phyloP scores from a whole-genome alignment of 2,329 filamentous ascomycete species.

The Pseudogymnoascus sp. region DNA sequence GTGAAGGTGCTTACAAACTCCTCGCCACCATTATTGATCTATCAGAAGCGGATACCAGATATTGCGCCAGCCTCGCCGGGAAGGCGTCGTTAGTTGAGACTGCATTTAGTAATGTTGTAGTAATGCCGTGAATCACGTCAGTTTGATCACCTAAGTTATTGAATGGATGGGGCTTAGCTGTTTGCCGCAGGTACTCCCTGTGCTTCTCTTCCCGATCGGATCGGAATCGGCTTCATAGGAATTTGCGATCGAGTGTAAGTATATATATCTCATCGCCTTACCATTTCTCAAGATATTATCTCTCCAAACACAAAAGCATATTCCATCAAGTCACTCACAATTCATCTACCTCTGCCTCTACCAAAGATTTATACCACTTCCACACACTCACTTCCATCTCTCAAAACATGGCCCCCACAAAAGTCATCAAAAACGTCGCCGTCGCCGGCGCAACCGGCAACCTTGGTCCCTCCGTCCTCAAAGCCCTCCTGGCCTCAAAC shows the following conservation, averaged over 20 bases:
- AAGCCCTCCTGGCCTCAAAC: constrained; percentile 19
- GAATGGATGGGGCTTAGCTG: background rate
- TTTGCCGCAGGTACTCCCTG: background rate
- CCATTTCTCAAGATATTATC: background rate
- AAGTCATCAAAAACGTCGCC: constrained; percentile 29
- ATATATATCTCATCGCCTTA: background rate
- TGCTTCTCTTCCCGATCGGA: background rate
- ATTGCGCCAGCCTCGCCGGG: background rate
- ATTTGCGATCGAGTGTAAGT: background rate
- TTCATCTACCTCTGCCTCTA: background rate
- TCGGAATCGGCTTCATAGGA: background rate
- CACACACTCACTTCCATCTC: background rate
- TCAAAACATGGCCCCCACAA: background rate
- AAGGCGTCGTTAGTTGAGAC: background rate
- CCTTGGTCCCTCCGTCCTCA: constrained; percentile 21
- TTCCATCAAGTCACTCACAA: background rate
- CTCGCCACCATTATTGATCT: background rate
- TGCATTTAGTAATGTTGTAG: background rate
- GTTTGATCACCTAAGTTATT: background rate
- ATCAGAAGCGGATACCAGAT: background rate
- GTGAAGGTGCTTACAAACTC: background rate
- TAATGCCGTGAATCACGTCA: background rate
- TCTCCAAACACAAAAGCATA: background rate
- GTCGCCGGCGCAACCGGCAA: constrained; percentile 29
- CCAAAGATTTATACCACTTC: background rate